Evolutionary conservation across 2,329 filamentous ascomycete genomes (phyloP), one percentile per base, ranked within the genome.

Genomic region (Thermomyces lanuginosus): DNA sequence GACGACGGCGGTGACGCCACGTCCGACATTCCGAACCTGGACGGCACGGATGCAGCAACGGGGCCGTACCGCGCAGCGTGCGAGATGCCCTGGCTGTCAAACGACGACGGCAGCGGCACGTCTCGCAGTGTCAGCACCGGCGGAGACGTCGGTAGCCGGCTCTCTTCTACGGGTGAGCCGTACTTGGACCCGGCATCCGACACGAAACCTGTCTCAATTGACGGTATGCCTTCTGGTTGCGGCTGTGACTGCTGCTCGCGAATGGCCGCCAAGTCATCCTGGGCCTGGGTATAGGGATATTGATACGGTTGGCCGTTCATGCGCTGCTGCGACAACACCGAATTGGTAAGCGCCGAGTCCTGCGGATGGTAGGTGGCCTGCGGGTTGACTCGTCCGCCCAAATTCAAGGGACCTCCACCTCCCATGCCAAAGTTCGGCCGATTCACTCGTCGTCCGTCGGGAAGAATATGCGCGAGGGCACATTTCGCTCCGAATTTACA

Each of bases 401-500:
- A 43, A 62, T 74, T 52, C 64, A 76, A 60, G 62, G 72, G 51
- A 50, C 63, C 46, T 49, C 63, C 46, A 60, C 72, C 53, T 69
- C 56, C 52, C 36, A 58, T 50, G 31, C 53, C 53, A 24, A 56
- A 46, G 40, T 56, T 60, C 16, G 77, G 61, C 65, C 78, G 59
- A 55, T 93, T 93, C 49, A 95, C 81, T 48, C 86, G 72, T 43
- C 82, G 75, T 33, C 89, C 89, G 54, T 95, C 84, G 41, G 84
- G 83, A 25, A 93, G 74, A 45, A 95, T 78, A 55, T 98, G 89
- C 38, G 91, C 81, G 48, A 95, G 81, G 46, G 86, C 86, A 63
- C 89, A 98, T 58, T 95, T 95, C 37, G 82, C 79, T 36, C 89
- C 89, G 52, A 95, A 98, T 55, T 95, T 95, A 72, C 89, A 98